Base-by-base conservation (phyloP, 371 early-diverging fungal species). In the Rhizomucor pusillus region DNA sequence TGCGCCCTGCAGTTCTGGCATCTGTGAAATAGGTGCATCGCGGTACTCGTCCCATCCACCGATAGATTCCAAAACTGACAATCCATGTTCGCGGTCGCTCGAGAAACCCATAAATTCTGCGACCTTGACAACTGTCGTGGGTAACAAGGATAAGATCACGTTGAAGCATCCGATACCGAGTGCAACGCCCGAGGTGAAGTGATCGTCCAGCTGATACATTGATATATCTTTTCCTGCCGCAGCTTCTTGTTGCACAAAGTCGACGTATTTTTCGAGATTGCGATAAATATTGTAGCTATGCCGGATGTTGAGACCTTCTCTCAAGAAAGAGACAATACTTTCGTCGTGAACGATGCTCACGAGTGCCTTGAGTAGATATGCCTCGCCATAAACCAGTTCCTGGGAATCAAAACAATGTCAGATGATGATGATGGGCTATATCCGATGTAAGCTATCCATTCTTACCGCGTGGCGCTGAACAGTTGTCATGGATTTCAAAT, bases 311-410 rank as follows among this genome's bases (percentile, higher is more conserved):
- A 91, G 63, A 33, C 91, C 84, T 61, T 91, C 90, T 48, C 81
- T 73, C 12, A 91, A 64, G 55, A 91, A 86, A 0, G 84, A 71
- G 25, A 91, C 66, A 39, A 90, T 60, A 50, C 87, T 87, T 39
- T 86, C 84, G 58, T 90, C 88, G 35, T 76, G 74, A 25, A 88
- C 59, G 16, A 90, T 75, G 55, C 81, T 80, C 24, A 91, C 65
- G 23, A 90, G 57, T 13, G 90, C 87, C 35, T 83, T 81, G 40
- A 90, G 51, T 37, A 92, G 59, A 61, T 79, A 75, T 7, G 83
- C 80, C 52, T 91, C 92, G 14, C 90, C 88, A 52, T 80, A 71
- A 7, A 89, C 84, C 37, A 91, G 66, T 71, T 91, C 88, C 77
- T 77, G 48, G 20, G 19, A 57, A 14, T 25, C 9, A 22, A 19